These are phyloP conservation scores for Aureobasidium sp. DNA, from an alignment of 2,329 filamentous ascomycete species.

Conservation along the genomic window DNA sequence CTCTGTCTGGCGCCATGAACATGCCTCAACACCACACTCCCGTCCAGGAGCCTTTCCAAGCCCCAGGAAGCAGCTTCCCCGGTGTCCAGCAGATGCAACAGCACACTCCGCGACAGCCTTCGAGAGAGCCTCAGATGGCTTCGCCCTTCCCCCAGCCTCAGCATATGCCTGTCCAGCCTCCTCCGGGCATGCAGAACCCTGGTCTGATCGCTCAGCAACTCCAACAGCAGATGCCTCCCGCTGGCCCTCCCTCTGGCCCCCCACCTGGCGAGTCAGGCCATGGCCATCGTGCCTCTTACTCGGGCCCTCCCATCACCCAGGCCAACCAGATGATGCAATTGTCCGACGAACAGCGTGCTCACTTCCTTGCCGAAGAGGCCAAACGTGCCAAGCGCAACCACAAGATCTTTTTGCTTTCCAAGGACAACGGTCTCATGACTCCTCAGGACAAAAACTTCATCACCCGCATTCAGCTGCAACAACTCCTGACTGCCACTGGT, in stretches of 20 bases:
- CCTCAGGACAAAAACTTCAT: constrained; percentile 99
- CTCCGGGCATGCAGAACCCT: constrained; percentile 21
- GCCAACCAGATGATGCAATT: constrained; percentile 69
- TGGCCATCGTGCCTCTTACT: constrained; percentile 43
- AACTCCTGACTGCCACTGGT: constrained; percentile 86
- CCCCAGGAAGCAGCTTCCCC: constrained; percentile 21
- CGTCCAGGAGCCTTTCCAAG: constrained; percentile 27
- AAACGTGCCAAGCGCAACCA: constrained; percentile 95
- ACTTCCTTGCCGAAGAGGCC: constrained; percentile 82
- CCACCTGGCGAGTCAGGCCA: constrained; percentile 21
- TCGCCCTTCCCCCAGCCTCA: constrained; percentile 20
- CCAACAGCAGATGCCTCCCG: constrained; percentile 9
- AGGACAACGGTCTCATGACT: constrained; percentile 96
- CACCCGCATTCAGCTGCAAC: constrained; percentile 92
- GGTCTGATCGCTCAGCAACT: constrained; percentile 26
- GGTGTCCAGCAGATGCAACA: constrained; percentile 76
- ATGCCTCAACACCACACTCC: constrained; percentile 35
- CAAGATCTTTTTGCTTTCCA: constrained; percentile 89
- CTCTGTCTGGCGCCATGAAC: constrained; percentile 39
- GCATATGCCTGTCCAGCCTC: constrained; percentile 26
- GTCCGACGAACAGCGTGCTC: constrained; percentile 74
- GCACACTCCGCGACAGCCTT: constrained; percentile 8
- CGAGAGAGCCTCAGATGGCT: constrained; percentile 40
- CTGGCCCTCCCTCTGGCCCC: constrained; percentile 6
- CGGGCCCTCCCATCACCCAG: constrained; percentile 52